Evolutionary conservation across 495 filamentous ascomycete genomes (phyloP).

Genomic region (Haplographium delicatum): DNA sequence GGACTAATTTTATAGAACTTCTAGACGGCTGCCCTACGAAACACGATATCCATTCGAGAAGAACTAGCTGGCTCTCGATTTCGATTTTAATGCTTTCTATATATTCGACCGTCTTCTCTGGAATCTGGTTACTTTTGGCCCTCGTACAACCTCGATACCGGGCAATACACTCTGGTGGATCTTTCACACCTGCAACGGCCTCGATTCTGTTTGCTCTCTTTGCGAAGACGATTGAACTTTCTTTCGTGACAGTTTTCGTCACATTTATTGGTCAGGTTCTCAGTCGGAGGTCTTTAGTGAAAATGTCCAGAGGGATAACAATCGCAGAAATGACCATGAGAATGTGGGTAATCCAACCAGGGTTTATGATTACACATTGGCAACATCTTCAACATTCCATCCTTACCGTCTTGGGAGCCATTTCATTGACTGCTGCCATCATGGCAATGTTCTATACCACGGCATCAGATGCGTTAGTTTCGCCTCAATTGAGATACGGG

Average conservation of each 20-base stretch:
- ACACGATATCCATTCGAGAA: conserved; percentile 31
- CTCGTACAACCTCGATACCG: conserved; percentile 56
- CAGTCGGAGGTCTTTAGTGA: conserved; percentile 54
- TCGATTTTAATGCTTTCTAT: conserved; percentile 54
- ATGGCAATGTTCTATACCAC: conserved; percentile 68
- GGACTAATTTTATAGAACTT: conserved; percentile 1
- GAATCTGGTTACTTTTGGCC: conserved; percentile 55
- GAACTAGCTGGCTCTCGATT: conserved; percentile 52
- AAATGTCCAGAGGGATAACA: conserved; percentile 53
- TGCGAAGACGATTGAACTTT: conserved; percentile 57
- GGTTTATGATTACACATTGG: conserved; percentile 63
- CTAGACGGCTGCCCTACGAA: conserved; percentile 27
- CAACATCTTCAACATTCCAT: conserved; percentile 56
- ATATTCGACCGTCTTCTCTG: conserved; percentile 63
- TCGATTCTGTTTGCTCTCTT: conserved; percentile 52
- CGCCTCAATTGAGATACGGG: conserved; percentile 58
- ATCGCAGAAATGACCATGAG: conserved; percentile 68
- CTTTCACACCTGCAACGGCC: conserved; percentile 51
- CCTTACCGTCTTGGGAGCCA: conserved; percentile 49
- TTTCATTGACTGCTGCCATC: conserved; percentile 55
- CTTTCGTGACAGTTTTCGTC: conserved; percentile 74
- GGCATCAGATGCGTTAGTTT: conserved; percentile 64
- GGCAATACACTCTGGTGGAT: conserved; percentile 39
- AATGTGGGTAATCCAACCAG: conserved; percentile 44
- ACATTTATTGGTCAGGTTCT: conserved; percentile 68